Evolutionary conservation across 2,329 filamentous ascomycete genomes (phyloP).

Genomic region (Curvularia eragrostidis): DNA sequence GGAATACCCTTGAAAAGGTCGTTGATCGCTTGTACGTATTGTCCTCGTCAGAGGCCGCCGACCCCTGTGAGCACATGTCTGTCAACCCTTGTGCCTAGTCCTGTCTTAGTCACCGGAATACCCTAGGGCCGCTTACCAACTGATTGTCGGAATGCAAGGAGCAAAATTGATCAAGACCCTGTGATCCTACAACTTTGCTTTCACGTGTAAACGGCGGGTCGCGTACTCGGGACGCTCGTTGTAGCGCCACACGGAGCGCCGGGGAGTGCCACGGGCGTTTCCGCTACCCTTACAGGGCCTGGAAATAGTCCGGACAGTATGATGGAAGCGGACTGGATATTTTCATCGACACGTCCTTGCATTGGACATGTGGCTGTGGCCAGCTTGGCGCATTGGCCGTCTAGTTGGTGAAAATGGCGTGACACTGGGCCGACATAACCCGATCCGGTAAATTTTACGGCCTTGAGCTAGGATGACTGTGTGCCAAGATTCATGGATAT

Average conservation of each 20-base stretch:
- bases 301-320: conserved; percentile 18
- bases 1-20: neutral
- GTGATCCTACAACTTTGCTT: neutral
- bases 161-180: neutral
- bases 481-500: neutral
- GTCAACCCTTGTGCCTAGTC: neutral
- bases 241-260: conserved; percentile 2
- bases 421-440: conserved; percentile 21
- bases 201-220: neutral
- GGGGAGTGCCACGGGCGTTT: conserved; percentile 21
- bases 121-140: neutral
- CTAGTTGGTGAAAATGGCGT: conserved; percentile 25
- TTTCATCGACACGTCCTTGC: conserved; percentile 8
- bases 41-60: neutral
- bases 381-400: conserved; percentile 10
- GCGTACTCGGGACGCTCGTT: neutral
- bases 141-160: neutral
- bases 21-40: neutral
- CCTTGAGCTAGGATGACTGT: neutral
- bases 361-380: conserved; percentile 18
- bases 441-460: conserved; percentile 2
- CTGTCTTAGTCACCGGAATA: neutral
- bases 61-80: neutral
- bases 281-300: conserved; percentile 23
- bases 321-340: conserved; percentile 1